Evolutionary conservation across 805 yeast genomes (phyloP), one percentile per base, ranked within the genome.

Genomic region (Limtongozyma cylindracea): DNA sequence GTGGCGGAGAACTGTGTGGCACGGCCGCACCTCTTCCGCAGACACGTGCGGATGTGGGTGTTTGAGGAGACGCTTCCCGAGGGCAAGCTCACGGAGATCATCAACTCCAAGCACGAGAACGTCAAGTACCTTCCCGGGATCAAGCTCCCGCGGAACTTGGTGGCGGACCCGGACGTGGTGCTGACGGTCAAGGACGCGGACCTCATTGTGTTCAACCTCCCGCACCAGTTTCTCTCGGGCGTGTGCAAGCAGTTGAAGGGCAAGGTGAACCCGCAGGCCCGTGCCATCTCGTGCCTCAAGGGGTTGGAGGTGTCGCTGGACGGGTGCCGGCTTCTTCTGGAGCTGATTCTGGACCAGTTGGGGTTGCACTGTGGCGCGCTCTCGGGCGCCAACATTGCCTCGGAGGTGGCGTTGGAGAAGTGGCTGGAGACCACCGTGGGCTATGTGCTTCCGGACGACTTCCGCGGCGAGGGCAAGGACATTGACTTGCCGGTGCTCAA

Each of bases 401-500:
- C 47, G 12, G 58, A 52, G 33, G 55, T 52, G 14, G 58, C 58
- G 27, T 41, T 49, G 34, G 43, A 47, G 30, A 47, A 49, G 29
- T 52, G 57, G 57, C 49, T 56, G 24, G 58, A 52, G 35, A 50
- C 58, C 20, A 47, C 57, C 11, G 45, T 52, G 13, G 58, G 55
- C 20, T 52, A 52, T 37, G 41, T 37, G 24, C 23, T 38, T 11
- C 58, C 58, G 3, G 22, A 24, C 2, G 53, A 50, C 31, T 51
- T 41, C 35, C 28, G 42, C 26, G 57, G 57, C 23, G 35, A 36
- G 22, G 56, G 56, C 25, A 35, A 34, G 26, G 57, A 51, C 29
- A 48, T 52, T 27, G 53, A 48, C 33, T 39, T 38, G 24, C 36
- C 24, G 25, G 41, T 52, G 16, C 42, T 52, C 33, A 50, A 47